A percentile compares a stretch with the other conserved stretches of the same genome.
Evolutionary conservation across 1,284 basidiomycete genomes (phyloP).

Genomic region (Apiotrichum akiyoshidainum): DNA sequence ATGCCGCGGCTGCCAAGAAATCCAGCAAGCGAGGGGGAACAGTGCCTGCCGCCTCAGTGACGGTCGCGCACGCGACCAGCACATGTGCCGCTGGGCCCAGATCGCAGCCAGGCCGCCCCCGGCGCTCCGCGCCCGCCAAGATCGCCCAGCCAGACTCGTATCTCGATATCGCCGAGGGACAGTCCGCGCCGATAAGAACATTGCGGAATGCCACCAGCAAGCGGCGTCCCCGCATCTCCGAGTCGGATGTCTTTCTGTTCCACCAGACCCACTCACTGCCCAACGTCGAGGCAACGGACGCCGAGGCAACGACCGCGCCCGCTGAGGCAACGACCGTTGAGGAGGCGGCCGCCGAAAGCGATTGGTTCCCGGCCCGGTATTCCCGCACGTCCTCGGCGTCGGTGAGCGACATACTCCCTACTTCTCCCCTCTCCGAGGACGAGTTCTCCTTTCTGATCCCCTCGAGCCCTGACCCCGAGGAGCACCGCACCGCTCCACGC

Average conservation of each 20-base stretch:
- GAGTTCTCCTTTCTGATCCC: slow-evolving; percentile 3
- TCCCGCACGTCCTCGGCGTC: slow-evolving; percentile 8
- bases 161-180: too few relatives aligned
- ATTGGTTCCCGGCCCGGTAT: background rate
- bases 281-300: too few relatives aligned
- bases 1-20: background rate
- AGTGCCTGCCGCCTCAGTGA: too few relatives aligned
- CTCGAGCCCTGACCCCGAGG: background rate
- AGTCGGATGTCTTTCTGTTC: background rate
- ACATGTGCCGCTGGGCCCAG: too few relatives aligned
- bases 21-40: background rate
- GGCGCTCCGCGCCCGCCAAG: too few relatives aligned
- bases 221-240: background rate
- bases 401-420: slow-evolving; percentile 2
- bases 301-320: background rate
- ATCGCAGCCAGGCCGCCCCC: too few relatives aligned
- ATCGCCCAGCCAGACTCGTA: too few relatives aligned
- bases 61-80: too few relatives aligned
- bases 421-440: background rate
- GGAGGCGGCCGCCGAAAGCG: background rate
- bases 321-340: background rate
- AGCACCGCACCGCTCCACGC: background rate
- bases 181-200: background rate
- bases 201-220: background rate
- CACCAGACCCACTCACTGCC: background rate